Conservation (phyloP, 805 yeast species). For the Saccharomycopsis javanensis region DNA sequence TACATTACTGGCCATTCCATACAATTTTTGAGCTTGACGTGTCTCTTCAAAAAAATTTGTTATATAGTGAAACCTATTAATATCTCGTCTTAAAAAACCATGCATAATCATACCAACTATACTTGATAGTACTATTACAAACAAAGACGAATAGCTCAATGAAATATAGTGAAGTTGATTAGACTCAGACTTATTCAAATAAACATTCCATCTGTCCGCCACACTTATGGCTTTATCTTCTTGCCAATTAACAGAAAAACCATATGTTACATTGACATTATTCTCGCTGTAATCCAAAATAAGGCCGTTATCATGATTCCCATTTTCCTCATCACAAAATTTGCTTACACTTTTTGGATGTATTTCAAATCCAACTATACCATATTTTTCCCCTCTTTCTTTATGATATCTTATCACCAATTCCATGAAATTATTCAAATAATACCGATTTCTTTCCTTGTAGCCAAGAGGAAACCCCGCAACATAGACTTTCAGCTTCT, state of each 20-base stretch:
- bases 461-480: conserved; percentile 84
- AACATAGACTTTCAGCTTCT: conserved; percentile 60
- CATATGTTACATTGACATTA: conserved; percentile 47
- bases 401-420: conserved; percentile 65
- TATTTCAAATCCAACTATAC: conserved; percentile 84
- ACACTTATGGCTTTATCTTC: conserved; percentile 62
- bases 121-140: conserved; percentile 50
- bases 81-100: conserved; percentile 28
- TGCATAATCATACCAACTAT: conserved; percentile 40
- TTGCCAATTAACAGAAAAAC: conserved; percentile 83
- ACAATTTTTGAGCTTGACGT: neutral
- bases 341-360: conserved; percentile 72
- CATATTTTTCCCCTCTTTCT: conserved; percentile 28
- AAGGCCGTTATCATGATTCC: conserved; percentile 35
- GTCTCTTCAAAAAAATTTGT: conserved; percentile 10
- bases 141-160: conserved; percentile 57
- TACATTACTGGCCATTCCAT: conserved; percentile 33
- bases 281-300: neutral
- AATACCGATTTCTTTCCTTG: conserved; percentile 47
- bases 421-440: conserved; percentile 72
- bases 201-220: conserved; percentile 65
- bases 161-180: conserved; percentile 70
- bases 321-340: conserved; percentile 43
- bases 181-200: conserved; percentile 45
- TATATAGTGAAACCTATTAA: conserved; percentile 18